Percentiles rank a stretch among this genome's conserved stretches.
These are phyloP conservation scores for Microcos paniculata DNA, from an alignment of 345 rosid genomes.

Conservation along the genomic window DNA sequence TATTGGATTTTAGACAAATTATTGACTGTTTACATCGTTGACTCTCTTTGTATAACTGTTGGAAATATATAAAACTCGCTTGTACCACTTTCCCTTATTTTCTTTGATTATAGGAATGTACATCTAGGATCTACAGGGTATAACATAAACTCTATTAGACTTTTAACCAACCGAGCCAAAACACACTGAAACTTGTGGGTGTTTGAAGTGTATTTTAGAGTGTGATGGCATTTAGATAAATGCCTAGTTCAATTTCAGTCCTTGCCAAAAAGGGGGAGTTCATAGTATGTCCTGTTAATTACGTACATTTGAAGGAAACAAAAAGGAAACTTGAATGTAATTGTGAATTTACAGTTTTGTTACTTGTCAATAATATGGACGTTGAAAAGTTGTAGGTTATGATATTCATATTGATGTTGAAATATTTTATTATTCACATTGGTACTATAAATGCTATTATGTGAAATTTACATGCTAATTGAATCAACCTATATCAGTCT, in stretches of 20 bases:
- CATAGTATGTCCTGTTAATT: neutral
- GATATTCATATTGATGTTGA: neutral
- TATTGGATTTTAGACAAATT: too few relatives aligned
- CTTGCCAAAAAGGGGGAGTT: neutral
- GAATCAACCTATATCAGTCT: neutral
- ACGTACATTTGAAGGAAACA: neutral
- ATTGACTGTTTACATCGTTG: neutral
- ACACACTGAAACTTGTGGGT: neutral
- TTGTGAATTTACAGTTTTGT: neutral
- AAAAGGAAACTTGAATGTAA: neutral
- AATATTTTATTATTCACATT: neutral
- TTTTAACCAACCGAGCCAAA: neutral
- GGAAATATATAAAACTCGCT: too few relatives aligned
- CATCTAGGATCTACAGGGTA: neutral
- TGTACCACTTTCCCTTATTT: neutral
- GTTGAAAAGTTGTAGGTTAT: neutral
- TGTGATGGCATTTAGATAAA: neutral
- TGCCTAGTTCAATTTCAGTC: neutral
- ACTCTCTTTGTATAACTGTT: neutral
- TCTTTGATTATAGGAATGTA: neutral
- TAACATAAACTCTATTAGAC: neutral
- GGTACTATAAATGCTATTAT: neutral
- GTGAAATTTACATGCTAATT: neutral
- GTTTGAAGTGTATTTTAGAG: neutral
- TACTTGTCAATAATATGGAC: neutral